Base-by-base conservation (phyloP, 805 yeast species). In the Yamadazyma sp. region DNA sequence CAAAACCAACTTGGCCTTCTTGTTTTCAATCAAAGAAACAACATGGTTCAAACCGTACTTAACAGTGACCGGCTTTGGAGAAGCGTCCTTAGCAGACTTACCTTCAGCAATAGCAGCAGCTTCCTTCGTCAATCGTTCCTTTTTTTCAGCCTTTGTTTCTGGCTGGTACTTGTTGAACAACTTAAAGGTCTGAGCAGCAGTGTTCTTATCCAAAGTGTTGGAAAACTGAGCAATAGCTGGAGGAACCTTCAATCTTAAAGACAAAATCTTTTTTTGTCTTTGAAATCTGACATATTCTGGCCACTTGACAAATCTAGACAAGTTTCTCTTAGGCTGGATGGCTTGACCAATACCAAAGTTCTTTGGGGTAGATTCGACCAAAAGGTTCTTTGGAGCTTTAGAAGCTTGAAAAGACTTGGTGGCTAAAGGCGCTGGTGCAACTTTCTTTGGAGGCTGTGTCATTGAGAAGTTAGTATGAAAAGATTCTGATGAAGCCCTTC, bases 1-100 rank as follows among this genome's bases (percentile, higher is more conserved):
- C 72, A 91, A 81, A 49, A 91, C 97, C 60, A 91, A 81, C 75
- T 88, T 87, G 56, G 96, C 95, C 83, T 91, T 91, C 85, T 91
- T 93, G 95, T 88, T 87, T 82, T 91, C 99, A 60, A 91, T 73
- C 57, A 91, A 81, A 48, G 95, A 84, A 61, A 90, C 96, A 77
- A 91, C 96, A 77, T 91, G 99, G 90, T 91, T 91, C 65, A 91
- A 80, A 82, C 99, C 99, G 80, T 82, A 91, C 82, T 91, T 91
- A 71, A 91, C 95, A 60, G 78, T 91, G 73, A 78, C 88, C 62
- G 99, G 99, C 82, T 91, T 91, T 70, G 89, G 84, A 59, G 96
- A 88, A 59, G 84, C 96, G 59, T 90, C 97, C 76, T 86, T 89
- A 72, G 86, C 90, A 74, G 87, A 79, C 82, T 90, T 89, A 72